These are phyloP conservation scores for Liriodendron chinense DNA, from an alignment of 164 flowering plant genomes.

Conservation along the genomic window DNA sequence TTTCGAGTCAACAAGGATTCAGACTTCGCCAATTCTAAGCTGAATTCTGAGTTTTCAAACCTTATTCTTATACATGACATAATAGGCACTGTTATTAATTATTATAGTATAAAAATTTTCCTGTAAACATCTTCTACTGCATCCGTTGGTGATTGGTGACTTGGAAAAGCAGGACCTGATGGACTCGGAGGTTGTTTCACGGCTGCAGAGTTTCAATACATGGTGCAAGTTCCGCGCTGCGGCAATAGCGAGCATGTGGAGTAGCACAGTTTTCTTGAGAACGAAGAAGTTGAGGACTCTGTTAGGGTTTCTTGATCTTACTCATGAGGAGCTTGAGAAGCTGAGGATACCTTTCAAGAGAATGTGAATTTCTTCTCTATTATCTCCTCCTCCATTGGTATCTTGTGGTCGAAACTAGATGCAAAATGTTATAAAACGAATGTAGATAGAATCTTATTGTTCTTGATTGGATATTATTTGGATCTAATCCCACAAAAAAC, in stretches of 20 bases:
- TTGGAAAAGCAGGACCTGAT: slow-evolving; percentile 60
- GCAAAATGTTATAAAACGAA: not conserved
- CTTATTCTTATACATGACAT: not conserved
- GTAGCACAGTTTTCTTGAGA: slow-evolving; percentile 54
- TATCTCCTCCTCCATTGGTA: not conserved
- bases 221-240: slow-evolving; percentile 73
- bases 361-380: slow-evolving; percentile 36
- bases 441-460: no score
- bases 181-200: slow-evolving; percentile 71
- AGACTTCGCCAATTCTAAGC: not conserved
- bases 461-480: not conserved
- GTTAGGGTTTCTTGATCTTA: slow-evolving; percentile 59
- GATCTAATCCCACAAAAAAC: not conserved
- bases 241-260: slow-evolving; percentile 66
- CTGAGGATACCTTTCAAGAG: slow-evolving; percentile 50
- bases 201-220: slow-evolving; percentile 69
- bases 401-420: not conserved
- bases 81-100: no score
- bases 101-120: not conserved
- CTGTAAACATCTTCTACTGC: slow-evolving; percentile 48
- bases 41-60: not conserved
- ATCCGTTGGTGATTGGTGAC: slow-evolving; percentile 75
- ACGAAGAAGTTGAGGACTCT: slow-evolving; percentile 61
- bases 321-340: slow-evolving; percentile 55
- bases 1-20: not conserved